Conservation (phyloP, 2,329 filamentous ascomycete species). For the Ascochyta fabae region DNA sequence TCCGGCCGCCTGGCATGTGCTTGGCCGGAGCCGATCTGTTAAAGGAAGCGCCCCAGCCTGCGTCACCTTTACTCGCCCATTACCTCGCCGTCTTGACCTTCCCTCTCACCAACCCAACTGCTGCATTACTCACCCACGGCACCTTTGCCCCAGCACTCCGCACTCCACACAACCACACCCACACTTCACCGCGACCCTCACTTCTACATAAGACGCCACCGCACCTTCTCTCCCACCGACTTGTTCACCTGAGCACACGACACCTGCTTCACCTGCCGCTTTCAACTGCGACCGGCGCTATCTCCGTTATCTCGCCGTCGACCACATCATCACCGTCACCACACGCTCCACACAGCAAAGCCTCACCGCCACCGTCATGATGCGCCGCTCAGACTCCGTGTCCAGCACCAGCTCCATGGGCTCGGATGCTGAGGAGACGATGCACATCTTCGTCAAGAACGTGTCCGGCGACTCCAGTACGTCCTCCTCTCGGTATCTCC, state of each 20-base stretch:
- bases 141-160: background rate
- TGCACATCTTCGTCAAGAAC: conserved; percentile 68
- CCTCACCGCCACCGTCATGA: conserved; percentile 36
- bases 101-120: background rate
- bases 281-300: conserved; percentile 17
- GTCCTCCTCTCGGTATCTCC: conserved; percentile 31
- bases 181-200: conserved; percentile 1
- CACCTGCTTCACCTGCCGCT: conserved; percentile 6
- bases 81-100: conserved; percentile 5
- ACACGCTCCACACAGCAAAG: conserved; percentile 15
- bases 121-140: conserved; percentile 8
- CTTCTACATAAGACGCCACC: conserved; percentile 1
- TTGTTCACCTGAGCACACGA: conserved; percentile 10
- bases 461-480: conserved; percentile 62
- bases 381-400: conserved; percentile 49
- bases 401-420: conserved; percentile 51
- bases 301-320: conserved; percentile 23
- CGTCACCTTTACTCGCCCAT: conserved; percentile 10
- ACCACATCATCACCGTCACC: conserved; percentile 9
- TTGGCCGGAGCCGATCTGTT: conserved; percentile 16
- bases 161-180: conserved; percentile 1
- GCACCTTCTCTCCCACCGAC: background rate
- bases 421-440: conserved; percentile 58
- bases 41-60: conserved; percentile 19
- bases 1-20: conserved; percentile 16